Base-by-base conservation (phyloP, 805 yeast species). In the Monosporozyma unispora region DNA sequence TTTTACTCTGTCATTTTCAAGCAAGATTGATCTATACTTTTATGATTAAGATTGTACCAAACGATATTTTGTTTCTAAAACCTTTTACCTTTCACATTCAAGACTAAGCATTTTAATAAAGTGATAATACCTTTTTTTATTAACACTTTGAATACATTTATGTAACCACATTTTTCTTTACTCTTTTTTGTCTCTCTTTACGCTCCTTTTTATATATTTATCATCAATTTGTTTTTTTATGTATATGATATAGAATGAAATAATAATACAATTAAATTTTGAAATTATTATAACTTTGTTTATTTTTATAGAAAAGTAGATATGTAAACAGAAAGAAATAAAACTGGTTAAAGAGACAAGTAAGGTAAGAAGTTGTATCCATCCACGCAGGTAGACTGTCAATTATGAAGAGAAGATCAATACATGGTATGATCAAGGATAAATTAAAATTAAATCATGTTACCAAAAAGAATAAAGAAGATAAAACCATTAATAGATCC, bases 401-500 rank as follows among this genome's bases (percentile, higher is more conserved):
- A 6, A 25, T 14, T 16, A 44, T 44, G 46, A 44, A 31, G 38
- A 23, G 46, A 14, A 28, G 46, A 21, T 44, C 46, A 21, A 16
- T 44, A 21, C 46, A 28, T 16, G 11, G 35, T 28, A 31, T 31
- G 27, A 14, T 44, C 6, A 44, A 44, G n/a, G 19, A 44, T 2
- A 44, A 28, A 16, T 21, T 44, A 12, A 44, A 27, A 31, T 31
- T 44, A 19, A 44, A 31, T 9, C 37, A 23, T 12, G 35, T 31
- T 5, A 9, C 46, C 16, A 44, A 29, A 14, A 31, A 42, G 12
- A 25, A 42, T 42, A 29, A 28, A 12, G 45, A 42, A 18, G 33
- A 42, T 29, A 51, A 47, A n/a, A 29, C 31, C 4, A 31, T 38
- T 6, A 53, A 59, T 43, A 48, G 68, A 33, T 44, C 54, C 10